Evolutionary conservation across 352 stramenopile genomes (phyloP).

Genomic region (Phytophthora brassicae): DNA sequence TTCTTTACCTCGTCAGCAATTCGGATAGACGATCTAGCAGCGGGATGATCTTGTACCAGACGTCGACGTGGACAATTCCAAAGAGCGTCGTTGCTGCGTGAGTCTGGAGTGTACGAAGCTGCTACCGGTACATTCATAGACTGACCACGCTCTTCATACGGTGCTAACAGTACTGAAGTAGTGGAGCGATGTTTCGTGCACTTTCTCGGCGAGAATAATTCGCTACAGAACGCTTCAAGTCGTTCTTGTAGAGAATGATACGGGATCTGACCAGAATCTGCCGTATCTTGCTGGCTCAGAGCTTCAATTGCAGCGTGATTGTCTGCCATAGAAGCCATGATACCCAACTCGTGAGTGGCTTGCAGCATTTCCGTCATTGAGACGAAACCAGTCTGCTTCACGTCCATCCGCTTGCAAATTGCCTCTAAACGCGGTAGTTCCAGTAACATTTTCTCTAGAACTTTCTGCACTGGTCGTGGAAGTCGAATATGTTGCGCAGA

Average conservation of each 20-base stretch:
- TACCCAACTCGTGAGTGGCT: slow-evolving; percentile 58
- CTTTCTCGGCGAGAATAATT: slow-evolving; percentile 69
- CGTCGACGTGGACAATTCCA: slow-evolving; percentile 68
- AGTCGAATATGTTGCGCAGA: slow-evolving; percentile 12
- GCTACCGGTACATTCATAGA: slow-evolving; percentile 19
- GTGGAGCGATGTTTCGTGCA: slow-evolving; percentile 68
- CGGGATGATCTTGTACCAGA: slow-evolving; percentile 63
- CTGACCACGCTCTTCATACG: slow-evolving; percentile 43
- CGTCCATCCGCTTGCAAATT: slow-evolving; percentile 54
- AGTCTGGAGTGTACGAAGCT: slow-evolving; percentile 20
- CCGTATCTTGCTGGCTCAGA: slow-evolving; percentile 18
- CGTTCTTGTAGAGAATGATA: slow-evolving; percentile 50
- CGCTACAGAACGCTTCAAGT: slow-evolving; percentile 57
- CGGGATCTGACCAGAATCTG: slow-evolving; percentile 34
- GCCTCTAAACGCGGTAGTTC: slow-evolving; percentile 42
- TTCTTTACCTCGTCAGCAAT: slow-evolving; percentile 46
- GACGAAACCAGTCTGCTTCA: slow-evolving; percentile 42
- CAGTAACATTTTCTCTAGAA: slow-evolving; percentile 66
- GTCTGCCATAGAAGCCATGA: slow-evolving; percentile 58
- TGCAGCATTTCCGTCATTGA: slow-evolving; percentile 48
- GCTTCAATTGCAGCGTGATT: slow-evolving; percentile 56
- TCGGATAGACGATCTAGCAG: slow-evolving; percentile 56
- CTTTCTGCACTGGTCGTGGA: slow-evolving; percentile 66
- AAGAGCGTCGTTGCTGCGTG: slow-evolving; percentile 44
- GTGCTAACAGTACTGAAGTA: slow-evolving; percentile 63